Percentiles rank a stretch among this genome's conserved stretches.
phyloP scores from a whole-genome alignment of 2,329 filamentous ascomycete species.

The Fusarium aywerte region DNA sequence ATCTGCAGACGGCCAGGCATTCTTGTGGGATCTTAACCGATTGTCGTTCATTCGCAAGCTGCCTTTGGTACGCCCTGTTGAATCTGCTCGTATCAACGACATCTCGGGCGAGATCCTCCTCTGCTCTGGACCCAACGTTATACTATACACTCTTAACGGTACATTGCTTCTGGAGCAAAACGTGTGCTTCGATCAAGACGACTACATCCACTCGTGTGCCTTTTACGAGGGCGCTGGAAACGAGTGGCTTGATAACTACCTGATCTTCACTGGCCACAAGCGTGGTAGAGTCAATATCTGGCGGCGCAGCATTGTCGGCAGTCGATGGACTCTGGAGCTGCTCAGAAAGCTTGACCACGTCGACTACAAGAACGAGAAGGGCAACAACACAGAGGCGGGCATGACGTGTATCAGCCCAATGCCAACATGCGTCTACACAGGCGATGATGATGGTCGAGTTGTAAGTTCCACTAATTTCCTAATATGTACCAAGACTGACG shows the following conservation, averaged over 20 bases:
- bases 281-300: constrained; percentile 86
- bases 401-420: constrained; percentile 90
- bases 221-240: constrained; percentile 93
- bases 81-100: constrained; percentile 89
- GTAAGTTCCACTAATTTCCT: constrained; percentile 57
- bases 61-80: constrained; percentile 65
- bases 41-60: constrained; percentile 85
- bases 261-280: constrained; percentile 90
- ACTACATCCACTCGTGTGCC: constrained; percentile 82
- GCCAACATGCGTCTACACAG: constrained; percentile 87
- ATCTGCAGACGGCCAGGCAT: constrained; percentile 81
- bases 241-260: constrained; percentile 88
- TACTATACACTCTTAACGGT: constrained; percentile 90
- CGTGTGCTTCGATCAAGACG: constrained; percentile 76
- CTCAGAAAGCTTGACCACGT: constrained; percentile 85
- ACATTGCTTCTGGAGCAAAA: constrained; percentile 83
- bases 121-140: constrained; percentile 78
- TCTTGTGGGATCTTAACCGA: constrained; percentile 95
- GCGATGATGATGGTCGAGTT: constrained; percentile 92
- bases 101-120: constrained; percentile 90
- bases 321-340: constrained; percentile 79
- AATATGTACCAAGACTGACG: constrained; percentile 10
- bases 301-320: constrained; percentile 65
- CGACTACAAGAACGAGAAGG: constrained; percentile 72
- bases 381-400: constrained; percentile 68